Base-by-base conservation (phyloP, 805 yeast genomes). In the Sungouiella blattae region DNA sequence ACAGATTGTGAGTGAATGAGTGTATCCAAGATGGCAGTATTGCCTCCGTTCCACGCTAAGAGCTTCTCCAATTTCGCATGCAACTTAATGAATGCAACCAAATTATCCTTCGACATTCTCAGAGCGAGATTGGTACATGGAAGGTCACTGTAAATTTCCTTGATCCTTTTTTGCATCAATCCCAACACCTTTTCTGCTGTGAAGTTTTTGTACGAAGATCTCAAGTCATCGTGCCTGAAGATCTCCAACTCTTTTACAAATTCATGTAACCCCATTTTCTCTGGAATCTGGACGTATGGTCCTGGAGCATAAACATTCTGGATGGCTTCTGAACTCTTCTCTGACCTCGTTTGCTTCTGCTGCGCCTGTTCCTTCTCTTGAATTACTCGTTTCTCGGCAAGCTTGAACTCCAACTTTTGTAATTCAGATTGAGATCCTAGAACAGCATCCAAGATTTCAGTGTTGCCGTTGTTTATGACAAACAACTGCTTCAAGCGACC, bases 1-100 rank as follows among this genome's bases (percentile, higher is more conserved):
- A 43, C 50, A 1, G 56, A 50, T 35, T 73, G 75, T 41, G 73
- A 75, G 33, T 74, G 71, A 14, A 77, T 49, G 27, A 80, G 50
- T 1, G 80, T 62, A 47, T 81, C 87, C 47, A 81, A 67, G 9
- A 76, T 67, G 34, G 73, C 73, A 2, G 80, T 64, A 46, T 77
- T 73, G 1, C 80, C 82, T 12, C 83, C 81, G 46, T 81, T 80
- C 39, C 37, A 25, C 5, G 36, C 40, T 9, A 46, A 29, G 13
- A 46, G 28, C 27, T 30, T 38, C 26, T 33, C 23, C 4, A 46
- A 32, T 11, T 28, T 43, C 2, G 41, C 33, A 8, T 31, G 30
- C 16, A 46, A 28, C 14, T 27, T 26, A 8, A 23, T 28, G 24
- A 34, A 46, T 4, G 30, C 23, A 2, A 28, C 30, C 12, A 40